Conservation (phyloP, 768 basidiomycete genomes). For the Leucogyrophana mollusca region DNA sequence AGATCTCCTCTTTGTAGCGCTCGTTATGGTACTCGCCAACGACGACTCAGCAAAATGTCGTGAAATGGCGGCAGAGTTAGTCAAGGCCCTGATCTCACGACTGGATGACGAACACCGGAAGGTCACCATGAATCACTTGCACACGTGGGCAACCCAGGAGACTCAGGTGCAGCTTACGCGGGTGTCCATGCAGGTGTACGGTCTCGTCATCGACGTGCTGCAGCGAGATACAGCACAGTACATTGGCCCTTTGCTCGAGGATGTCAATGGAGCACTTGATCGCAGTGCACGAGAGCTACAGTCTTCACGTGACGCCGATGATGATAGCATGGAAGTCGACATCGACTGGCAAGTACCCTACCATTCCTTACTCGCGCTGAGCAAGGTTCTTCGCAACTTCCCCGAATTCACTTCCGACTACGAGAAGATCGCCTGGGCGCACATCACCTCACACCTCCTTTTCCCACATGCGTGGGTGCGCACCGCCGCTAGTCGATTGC, state of each 20-base stretch:
- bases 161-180: conserved; percentile 61
- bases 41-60: conserved; percentile 89
- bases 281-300: conserved; percentile 44
- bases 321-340: conserved; percentile 53
- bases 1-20: conserved; percentile 85
- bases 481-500: conserved; percentile 69
- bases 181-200: conserved; percentile 81
- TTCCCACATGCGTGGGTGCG: conserved; percentile 97
- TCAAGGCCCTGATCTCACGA: conserved; percentile 72
- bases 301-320: conserved; percentile 37
- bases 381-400: conserved; percentile 60
- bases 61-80: conserved; percentile 81
- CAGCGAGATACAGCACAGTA: conserved; percentile 46
- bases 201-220: conserved; percentile 73
- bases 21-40: conserved; percentile 93
- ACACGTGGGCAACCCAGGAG: conserved; percentile 72
- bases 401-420: conserved; percentile 46
- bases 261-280: conserved; percentile 49
- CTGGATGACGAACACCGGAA: conserved; percentile 59
- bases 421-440: conserved; percentile 55
- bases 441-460: conserved; percentile 63
- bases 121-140: conserved; percentile 65
- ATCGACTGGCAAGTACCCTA: conserved; percentile 83
- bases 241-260: conserved; percentile 50
- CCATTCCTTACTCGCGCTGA: conserved; percentile 66